Conservation (phyloP, 306 rosid genomes). For the Quercus mongolica region DNA sequence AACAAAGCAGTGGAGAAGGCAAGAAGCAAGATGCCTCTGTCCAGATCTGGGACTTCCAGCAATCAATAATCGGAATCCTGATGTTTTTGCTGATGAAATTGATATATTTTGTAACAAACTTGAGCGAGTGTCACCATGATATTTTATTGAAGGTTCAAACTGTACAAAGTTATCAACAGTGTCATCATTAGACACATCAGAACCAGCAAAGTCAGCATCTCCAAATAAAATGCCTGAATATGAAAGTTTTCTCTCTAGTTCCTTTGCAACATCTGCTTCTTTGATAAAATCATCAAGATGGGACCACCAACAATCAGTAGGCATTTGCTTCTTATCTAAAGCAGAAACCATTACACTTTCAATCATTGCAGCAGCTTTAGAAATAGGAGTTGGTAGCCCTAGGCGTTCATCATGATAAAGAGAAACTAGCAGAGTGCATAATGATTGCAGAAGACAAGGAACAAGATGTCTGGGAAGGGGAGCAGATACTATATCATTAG, state of each 20-base stretch:
- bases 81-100: slow-evolving; percentile 37
- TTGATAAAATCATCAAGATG: slow-evolving; percentile 60
- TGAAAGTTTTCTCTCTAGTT: slow-evolving; percentile 57
- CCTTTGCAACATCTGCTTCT: slow-evolving; percentile 56
- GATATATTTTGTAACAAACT: slow-evolving; percentile 35
- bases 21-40: slow-evolving; percentile 92
- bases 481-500: slow-evolving; percentile 70
- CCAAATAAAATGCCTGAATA: slow-evolving; percentile 60
- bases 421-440: slow-evolving; percentile 73
- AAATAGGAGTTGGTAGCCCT: slow-evolving; percentile 65
- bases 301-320: slow-evolving; percentile 76
- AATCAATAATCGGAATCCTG: slow-evolving; percentile 75
- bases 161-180: slow-evolving; percentile 10
- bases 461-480: slow-evolving; percentile 82
- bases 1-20: slow-evolving; percentile 80
- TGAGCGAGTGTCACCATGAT: slow-evolving; percentile 30
- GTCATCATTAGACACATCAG: slow-evolving; percentile 38
- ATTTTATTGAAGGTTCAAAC: slow-evolving; percentile 30
- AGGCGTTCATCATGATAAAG: slow-evolving; percentile 75
- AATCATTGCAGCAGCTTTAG: slow-evolving; percentile 56
- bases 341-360: slow-evolving; percentile 63
- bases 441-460: slow-evolving; percentile 74
- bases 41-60: slow-evolving; percentile 81
- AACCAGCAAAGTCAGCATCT: slow-evolving; percentile 30
- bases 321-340: slow-evolving; percentile 55